These are phyloP conservation scores for Arachis monticola DNA, from an alignment of 331 rosid genomes.

Conservation along the genomic window DNA sequence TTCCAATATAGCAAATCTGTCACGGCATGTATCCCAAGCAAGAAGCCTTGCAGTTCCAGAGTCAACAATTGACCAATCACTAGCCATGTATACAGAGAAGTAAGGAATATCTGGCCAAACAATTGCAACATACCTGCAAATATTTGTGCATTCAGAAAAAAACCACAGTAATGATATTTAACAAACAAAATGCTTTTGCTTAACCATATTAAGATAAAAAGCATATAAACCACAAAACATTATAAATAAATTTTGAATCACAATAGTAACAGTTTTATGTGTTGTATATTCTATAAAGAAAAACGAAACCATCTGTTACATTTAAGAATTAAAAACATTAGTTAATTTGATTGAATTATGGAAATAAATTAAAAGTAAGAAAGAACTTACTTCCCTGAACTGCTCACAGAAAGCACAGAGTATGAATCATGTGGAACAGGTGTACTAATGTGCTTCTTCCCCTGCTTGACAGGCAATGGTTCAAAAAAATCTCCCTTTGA, in stretches of 20 bases:
- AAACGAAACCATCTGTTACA: too few species aligned
- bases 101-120: conserved; percentile 99
- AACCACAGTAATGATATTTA: conserved; percentile 6
- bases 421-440: conserved; percentile 99
- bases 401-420: conserved; percentile 95
- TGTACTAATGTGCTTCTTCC: conserved; percentile 87
- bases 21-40: conserved; percentile 98
- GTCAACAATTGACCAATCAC: conserved; percentile 98
- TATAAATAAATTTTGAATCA: not conserved
- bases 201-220: conserved; percentile 20
- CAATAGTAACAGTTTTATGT: too few species aligned
- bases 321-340: too few species aligned
- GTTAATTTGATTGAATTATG: too few species aligned
- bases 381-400: conserved; percentile 95
- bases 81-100: conserved; percentile 91
- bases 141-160: conserved; percentile 37
- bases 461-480: conserved; percentile 86
- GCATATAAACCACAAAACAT: conserved; percentile 8
- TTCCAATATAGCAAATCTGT: conserved; percentile 95
- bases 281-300: too few species aligned
- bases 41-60: conserved; percentile 98
- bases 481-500: conserved; percentile 77
- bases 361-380: conserved; percentile 19
- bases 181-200: conserved; percentile 21
- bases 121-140: conserved; percentile 85